Evolutionary conservation across 371 early-diverging fungal species (phyloP), one percentile per base, ranked within the genome.

Genomic region (Apophysomyces ossiformis): DNA sequence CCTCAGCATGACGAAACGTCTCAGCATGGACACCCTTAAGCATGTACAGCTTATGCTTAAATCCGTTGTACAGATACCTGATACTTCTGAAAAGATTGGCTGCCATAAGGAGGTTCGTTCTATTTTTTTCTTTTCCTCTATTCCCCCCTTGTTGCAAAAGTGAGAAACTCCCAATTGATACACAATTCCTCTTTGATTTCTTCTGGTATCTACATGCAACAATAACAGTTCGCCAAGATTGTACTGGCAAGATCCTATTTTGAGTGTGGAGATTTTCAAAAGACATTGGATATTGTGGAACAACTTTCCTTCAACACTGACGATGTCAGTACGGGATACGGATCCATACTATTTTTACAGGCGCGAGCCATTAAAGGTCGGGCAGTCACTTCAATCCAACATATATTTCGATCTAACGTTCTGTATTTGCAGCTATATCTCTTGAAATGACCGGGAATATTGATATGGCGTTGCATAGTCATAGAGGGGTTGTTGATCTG

Each of bases 321-420:
- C 5, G 69, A 72, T 16, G 77, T 73, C 11, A 75, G 58, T 16
- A 64, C 77, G 21, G 89, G 89, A 16, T 87, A 89, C 68, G 76
- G 72, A 37, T 71, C 85, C 18, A 75, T 83, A 13, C 65, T 89
- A 37, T 69, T 84, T 38, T 71, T 82, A 18, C 83, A 82, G 64
- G 84, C 86, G 37, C 66, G 78, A 39, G 72, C 77, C 0, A 75
- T 88, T 37, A 86, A 85, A 73, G 89, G 89, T 78, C 70, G 39
- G 45, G 41, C 2, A 37, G 26, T n/a, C 37, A 38, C 15, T 15
- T 41, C 13, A 18, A 18, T 36, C 43, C 39, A 36, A 26, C 9
- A 12, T 4, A 57, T 13, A 21, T 18, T 5, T 47, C 13, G 58
- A 39, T 58, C 11, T 18, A 11, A 47, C 11, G 16, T 36, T 38